A percentile compares a stretch with the other conserved stretches of the same genome.
These are phyloP conservation scores for Diaporthe longicolla DNA, from an alignment of 2,329 filamentous ascomycete genomes.

Conservation along the genomic window DNA sequence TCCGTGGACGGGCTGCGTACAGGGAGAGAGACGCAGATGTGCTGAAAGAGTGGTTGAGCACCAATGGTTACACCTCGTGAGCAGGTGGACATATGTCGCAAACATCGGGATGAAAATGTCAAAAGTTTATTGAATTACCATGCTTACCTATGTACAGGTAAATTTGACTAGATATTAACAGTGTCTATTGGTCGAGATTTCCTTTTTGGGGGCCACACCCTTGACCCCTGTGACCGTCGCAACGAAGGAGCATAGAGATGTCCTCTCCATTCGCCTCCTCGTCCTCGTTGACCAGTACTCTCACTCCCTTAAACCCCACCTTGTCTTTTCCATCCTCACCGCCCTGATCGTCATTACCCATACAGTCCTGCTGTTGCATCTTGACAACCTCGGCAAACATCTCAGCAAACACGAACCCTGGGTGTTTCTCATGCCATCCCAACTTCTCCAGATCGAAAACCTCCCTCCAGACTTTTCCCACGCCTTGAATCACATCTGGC, in stretches of 20 bases:
- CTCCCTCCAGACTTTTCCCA: conserved; percentile 51
- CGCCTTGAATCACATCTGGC: conserved; percentile 50
- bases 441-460: conserved; percentile 51
- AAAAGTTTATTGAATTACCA: conserved; percentile 26
- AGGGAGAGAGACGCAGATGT: conserved; percentile 79
- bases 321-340: conserved; percentile 48
- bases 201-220: not conserved
- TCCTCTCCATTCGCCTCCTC: conserved; percentile 9
- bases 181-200: not conserved
- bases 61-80: conserved; percentile 58
- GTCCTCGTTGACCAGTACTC: conserved; percentile 39
- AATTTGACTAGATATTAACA: not conserved
- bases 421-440: conserved; percentile 51
- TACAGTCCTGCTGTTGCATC: conserved; percentile 48
- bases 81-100: not conserved
- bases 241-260: conserved; percentile 12
- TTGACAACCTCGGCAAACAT: conserved; percentile 50
- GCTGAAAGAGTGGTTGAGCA: conserved; percentile 83
- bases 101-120: not conserved
- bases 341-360: conserved; percentile 46
- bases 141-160: not conserved
- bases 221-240: not conserved
- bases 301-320: conserved; percentile 35
- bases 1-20: conserved; percentile 87
- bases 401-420: conserved; percentile 50